Evolutionary conservation across 2,329 filamentous ascomycete species (phyloP), one percentile per base, ranked within the genome.

Genomic region (Aspergillus pseudotamarii): DNA sequence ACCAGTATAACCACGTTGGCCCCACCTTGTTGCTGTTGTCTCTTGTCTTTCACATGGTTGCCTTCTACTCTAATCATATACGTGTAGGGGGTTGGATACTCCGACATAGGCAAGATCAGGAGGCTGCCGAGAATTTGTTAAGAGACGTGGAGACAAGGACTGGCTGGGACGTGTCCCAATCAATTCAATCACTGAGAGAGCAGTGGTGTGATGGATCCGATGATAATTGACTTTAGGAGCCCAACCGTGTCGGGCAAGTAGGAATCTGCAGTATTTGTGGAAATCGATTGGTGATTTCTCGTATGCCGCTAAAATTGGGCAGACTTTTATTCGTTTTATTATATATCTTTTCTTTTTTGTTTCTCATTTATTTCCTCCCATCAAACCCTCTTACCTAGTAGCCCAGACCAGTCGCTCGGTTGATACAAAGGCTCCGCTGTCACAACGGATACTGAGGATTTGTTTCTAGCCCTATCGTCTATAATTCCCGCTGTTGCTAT

Each of bases 41-140:
- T 41, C 38, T 41, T n/a, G 8, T 14, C 28, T 16, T 16, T 48
- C 21, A 28, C 11, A 21, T 43, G 53, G 14, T 9, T 53, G 26
- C 19, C 57, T 21, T 2, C 32, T 16, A 14, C 58, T 23, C 41
- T 57, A 30, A 36, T 9, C 28, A 46, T 53, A 1, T 6, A 41
- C 53, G 11, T 10, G 30, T 28, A 73, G 72, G 70, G 71, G 71
- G 70, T 1, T 73, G 71, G 70, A 64, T 70, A n/a, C 64, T 72
- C 26, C 69, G 69, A 4, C 61, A 68, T 57, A 63, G 48, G 34
- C 61, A 63, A 26, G 71, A 73, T n/a, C 71, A 73, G 51, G 58
- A 67, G 46, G 69, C 71, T 4, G 69, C 71, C 16, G 71, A 73
- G 45, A 57, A 30, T 36, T 45, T 72, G 26, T 62, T 71, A 16